phyloP scores from a whole-genome alignment of 2,329 filamentous ascomycete species.

The Ophiostoma populinum region DNA sequence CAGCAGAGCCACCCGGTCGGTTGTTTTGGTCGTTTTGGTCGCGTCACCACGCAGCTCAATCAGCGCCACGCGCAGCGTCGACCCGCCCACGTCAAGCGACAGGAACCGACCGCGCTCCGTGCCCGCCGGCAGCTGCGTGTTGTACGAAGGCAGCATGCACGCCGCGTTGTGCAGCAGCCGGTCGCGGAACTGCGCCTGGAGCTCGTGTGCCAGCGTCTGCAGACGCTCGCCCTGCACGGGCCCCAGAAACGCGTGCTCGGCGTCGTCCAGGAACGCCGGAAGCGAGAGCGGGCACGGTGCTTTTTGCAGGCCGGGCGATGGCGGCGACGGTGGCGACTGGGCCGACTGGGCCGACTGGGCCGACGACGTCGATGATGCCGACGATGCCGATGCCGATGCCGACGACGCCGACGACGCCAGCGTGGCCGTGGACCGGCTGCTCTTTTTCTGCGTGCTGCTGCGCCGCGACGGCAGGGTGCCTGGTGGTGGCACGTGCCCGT shows the following conservation, averaged over 20 bases:
- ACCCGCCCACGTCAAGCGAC: conserved; percentile 51
- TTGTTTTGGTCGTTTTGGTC: conserved; percentile 18
- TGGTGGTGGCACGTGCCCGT: conserved; percentile 2
- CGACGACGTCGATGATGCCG: conserved; percentile 1
- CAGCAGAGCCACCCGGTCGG: conserved; percentile 25
- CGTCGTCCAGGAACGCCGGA: conserved; percentile 40
- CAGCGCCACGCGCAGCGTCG: conserved; percentile 46
- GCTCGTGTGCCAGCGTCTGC: conserved; percentile 25
- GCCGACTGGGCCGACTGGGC: too few relatives aligned
- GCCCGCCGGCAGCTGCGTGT: conserved; percentile 44
- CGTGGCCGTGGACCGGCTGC: neutral
- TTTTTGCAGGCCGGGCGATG: too few relatives aligned
- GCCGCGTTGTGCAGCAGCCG: conserved; percentile 32
- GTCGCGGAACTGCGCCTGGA: conserved; percentile 38
- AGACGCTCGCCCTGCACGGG: conserved; percentile 30
- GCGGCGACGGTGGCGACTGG: too few relatives aligned
- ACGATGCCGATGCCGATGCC: neutral
- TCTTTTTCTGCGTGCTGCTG: conserved; percentile 1
- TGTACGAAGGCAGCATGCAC: conserved; percentile 51
- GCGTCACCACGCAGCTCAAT: conserved; percentile 35
- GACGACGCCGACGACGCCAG: neutral
- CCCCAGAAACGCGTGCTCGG: conserved; percentile 32
- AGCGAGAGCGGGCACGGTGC: neutral
- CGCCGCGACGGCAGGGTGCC: too few relatives aligned
- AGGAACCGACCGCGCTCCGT: conserved; percentile 41